These are phyloP conservation scores for Alternaria triticimaculans DNA, from an alignment of 2,329 filamentous ascomycete species.

Conservation along the genomic window DNA sequence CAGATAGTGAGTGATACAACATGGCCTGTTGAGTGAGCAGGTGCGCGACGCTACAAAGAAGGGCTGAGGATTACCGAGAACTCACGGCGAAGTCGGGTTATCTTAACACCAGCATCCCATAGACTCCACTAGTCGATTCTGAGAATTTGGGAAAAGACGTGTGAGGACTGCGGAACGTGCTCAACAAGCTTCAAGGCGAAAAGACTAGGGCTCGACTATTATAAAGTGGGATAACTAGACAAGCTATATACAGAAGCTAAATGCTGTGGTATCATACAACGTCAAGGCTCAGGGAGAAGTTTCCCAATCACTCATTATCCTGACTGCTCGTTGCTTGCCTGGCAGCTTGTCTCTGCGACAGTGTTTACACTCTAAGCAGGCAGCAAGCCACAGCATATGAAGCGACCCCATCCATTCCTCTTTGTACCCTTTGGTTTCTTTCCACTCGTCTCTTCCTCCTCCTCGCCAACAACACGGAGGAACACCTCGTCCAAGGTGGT, in stretches of 20 bases:
- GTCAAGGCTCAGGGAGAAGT: background rate
- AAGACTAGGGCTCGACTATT: background rate
- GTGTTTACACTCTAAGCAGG: background rate
- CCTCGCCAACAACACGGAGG: conserved; percentile 77
- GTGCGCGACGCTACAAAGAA: background rate
- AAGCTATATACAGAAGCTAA: background rate
- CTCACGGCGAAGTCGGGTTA: background rate
- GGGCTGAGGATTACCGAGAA: background rate
- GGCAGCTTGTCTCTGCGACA: background rate
- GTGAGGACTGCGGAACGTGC: background rate
- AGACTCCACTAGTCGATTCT: background rate
- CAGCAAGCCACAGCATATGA: background rate
- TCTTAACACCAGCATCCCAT: background rate
- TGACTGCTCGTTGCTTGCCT: background rate
- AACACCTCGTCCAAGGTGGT: conserved; percentile 93
- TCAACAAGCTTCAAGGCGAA: background rate
- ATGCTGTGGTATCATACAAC: background rate
- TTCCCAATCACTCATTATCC: background rate
- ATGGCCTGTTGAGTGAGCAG: background rate
- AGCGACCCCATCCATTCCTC: background rate
- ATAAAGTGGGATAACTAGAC: background rate
- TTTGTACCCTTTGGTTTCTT: conserved; percentile 13
- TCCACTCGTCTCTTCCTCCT: conserved; percentile 58
- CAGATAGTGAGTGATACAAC: background rate
- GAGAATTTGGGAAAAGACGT: background rate